phyloP scores from a whole-genome alignment of 208 protist species.

The Leishmania braziliensis region DNA sequence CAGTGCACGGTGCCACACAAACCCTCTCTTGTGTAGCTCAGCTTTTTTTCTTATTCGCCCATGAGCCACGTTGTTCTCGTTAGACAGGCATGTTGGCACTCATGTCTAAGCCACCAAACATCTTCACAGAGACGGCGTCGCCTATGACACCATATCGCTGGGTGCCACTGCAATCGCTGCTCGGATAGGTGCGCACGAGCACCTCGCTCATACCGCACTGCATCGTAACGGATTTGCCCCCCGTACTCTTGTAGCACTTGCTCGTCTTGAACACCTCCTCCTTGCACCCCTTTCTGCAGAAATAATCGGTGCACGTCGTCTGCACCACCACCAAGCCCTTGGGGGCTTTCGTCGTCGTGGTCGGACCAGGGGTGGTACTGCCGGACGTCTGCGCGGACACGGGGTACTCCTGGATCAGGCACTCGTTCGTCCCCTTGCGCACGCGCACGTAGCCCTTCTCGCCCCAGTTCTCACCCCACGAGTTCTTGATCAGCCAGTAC shows the following conservation, averaged over 20 bases:
- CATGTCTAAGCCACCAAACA: too few relatives aligned
- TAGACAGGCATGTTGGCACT: too few relatives aligned
- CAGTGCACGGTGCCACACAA: too few relatives aligned
- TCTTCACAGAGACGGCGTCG: too few relatives aligned
- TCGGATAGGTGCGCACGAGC: constrained; percentile 32
- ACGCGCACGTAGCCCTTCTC: constrained; percentile 77
- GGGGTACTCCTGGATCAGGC: constrained; percentile 39
- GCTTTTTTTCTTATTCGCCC: too few relatives aligned
- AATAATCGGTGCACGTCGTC: constrained; percentile 27
- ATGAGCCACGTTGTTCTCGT: too few relatives aligned
- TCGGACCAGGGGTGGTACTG: not conserved
- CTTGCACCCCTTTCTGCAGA: constrained; percentile 21
- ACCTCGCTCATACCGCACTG: constrained; percentile 40
- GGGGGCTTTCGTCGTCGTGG: constrained; percentile 15
- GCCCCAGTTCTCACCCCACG: constrained; percentile 77
- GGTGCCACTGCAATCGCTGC: constrained; percentile 34
- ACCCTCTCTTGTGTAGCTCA: too few relatives aligned
- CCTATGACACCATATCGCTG: too few relatives aligned
- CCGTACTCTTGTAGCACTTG: constrained; percentile 1
- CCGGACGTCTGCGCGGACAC: constrained; percentile 16
- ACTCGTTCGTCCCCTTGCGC: constrained; percentile 50
- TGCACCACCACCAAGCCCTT: constrained; percentile 11
- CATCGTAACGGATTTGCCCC: constrained; percentile 19
- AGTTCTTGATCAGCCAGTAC: constrained; percentile 94
- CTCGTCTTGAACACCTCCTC: constrained; percentile 5